phyloP scores from a whole-genome alignment of 73 alveolate genomes.

The Paramecium primaurelia region DNA sequence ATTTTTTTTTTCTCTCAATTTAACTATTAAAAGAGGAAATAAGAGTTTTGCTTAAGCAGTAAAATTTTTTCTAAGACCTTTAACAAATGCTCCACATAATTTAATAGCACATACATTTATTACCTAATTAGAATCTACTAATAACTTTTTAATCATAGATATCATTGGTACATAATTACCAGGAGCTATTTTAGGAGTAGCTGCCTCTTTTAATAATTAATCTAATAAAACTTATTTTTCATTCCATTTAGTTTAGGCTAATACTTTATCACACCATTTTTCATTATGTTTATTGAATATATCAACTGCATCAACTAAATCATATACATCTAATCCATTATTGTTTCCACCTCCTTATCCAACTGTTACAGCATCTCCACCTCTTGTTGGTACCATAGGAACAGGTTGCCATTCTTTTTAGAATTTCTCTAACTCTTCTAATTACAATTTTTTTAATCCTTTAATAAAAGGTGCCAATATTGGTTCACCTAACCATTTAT shows the following conservation, averaged over 20 bases:
- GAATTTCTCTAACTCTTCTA: slow-evolving; percentile 66
- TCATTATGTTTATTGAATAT: slow-evolving; percentile 66
- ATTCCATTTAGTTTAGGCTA: slow-evolving; percentile 75
- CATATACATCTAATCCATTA: slow-evolving; percentile 70
- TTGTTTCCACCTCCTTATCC: slow-evolving; percentile 63
- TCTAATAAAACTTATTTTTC: slow-evolving; percentile 77
- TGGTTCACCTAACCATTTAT: slow-evolving; percentile 78
- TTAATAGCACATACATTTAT: slow-evolving; percentile 55
- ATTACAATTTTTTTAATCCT: slow-evolving; percentile 66
- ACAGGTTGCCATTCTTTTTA: slow-evolving; percentile 48
- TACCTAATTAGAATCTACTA: slow-evolving; percentile 50
- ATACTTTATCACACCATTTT: slow-evolving; percentile 75
- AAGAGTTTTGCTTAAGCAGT: slow-evolving; percentile 15
- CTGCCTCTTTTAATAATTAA: slow-evolving; percentile 55
- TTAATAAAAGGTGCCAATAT: slow-evolving; percentile 60
- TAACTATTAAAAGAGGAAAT: slow-evolving; percentile 29
- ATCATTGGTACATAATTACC: slow-evolving; percentile 47
- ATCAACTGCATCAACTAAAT: slow-evolving; percentile 79
- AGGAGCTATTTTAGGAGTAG: slow-evolving; percentile 51
- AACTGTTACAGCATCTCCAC: slow-evolving; percentile 59
- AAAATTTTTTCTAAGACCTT: slow-evolving; percentile 49
- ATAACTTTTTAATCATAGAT: slow-evolving; percentile 48
- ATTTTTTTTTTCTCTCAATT: slow-evolving; percentile 51
- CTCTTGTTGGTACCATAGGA: slow-evolving; percentile 59
- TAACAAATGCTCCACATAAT: slow-evolving; percentile 49